phyloP scores from a whole-genome alignment of 306 rosid species.

The Senna tora region DNA sequence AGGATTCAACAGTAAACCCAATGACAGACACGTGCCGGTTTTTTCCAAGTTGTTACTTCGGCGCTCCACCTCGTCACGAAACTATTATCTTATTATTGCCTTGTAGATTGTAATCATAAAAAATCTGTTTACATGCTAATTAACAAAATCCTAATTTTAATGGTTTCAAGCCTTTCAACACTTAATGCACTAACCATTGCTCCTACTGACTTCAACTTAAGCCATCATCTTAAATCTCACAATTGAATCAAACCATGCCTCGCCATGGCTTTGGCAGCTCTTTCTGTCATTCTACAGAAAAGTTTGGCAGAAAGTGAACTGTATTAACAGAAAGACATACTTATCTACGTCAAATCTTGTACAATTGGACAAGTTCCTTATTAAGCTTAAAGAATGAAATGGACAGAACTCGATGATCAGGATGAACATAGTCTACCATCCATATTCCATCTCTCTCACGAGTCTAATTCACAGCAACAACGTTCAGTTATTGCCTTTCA shows the following conservation, averaged over 20 bases:
- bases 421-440: constrained; percentile 3
- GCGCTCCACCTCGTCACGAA: too few relatives aligned
- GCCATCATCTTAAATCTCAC: not conserved
- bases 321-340: not conserved
- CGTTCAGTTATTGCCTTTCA: not conserved
- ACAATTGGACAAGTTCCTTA: not conserved
- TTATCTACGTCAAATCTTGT: not conserved
- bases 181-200: too few relatives aligned
- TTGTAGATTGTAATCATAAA: too few relatives aligned
- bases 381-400: not conserved
- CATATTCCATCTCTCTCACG: too few relatives aligned
- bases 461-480: not conserved
- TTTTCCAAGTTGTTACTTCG: not conserved
- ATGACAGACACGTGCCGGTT: not conserved
- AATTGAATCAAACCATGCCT: not conserved
- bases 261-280: not conserved
- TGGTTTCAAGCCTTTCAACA: too few relatives aligned
- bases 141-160: too few relatives aligned
- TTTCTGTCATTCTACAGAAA: not conserved
- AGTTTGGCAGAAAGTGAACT: not conserved
- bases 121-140: too few relatives aligned
- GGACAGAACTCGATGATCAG: not conserved
- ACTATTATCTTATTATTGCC: too few relatives aligned
- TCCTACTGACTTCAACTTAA: too few relatives aligned
- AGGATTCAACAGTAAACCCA: not conserved